Percentiles rank a stretch among this genome's conserved stretches.
Evolutionary conservation across 345 rosid genomes (phyloP).

Genomic region (Carallia pectinifolia): DNA sequence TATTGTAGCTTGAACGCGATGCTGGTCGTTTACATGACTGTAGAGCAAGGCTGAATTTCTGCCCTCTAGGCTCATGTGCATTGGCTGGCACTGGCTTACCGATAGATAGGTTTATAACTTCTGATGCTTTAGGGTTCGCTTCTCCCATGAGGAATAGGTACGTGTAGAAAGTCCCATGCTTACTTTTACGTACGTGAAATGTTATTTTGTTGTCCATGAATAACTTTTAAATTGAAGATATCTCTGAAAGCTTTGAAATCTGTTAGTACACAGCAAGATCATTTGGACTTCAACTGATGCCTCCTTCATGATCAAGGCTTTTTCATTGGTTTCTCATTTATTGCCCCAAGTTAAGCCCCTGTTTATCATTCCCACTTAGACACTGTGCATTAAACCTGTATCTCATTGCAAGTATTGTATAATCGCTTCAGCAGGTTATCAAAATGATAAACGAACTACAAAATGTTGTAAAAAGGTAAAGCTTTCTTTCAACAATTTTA

Average conservation of each 20-base stretch:
- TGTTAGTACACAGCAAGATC: not conserved
- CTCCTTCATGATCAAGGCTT: not conserved
- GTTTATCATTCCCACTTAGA: not conserved
- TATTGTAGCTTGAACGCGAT: slow-evolving; percentile 91
- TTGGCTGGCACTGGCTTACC: slow-evolving; percentile 96
- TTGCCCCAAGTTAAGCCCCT: not conserved
- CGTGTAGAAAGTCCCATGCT: slow-evolving; percentile 1
- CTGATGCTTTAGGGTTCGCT: slow-evolving; percentile 69
- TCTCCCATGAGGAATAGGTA: slow-evolving; percentile 96
- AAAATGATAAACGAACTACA: too few relatives aligned
- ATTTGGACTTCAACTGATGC: not conserved
- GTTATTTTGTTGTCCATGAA: not conserved
- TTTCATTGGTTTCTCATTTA: not conserved
- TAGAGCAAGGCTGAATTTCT: slow-evolving; percentile 66
- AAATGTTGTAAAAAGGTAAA: not conserved
- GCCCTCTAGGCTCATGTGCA: slow-evolving; percentile 97
- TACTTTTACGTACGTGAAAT: not conserved
- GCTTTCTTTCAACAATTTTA: not conserved
- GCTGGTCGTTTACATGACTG: slow-evolving; percentile 80
- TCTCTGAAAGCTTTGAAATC: not conserved
- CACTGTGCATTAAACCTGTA: not conserved
- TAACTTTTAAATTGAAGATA: not conserved
- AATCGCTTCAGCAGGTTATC: too few relatives aligned
- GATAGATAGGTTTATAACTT: slow-evolving; percentile 83
- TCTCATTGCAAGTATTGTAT: not conserved